Percentiles rank a stretch among this genome's conserved stretches.
Evolutionary conservation across 1,284 basidiomycete species (phyloP).

Genomic region (Malassezia sympodialis): DNA sequence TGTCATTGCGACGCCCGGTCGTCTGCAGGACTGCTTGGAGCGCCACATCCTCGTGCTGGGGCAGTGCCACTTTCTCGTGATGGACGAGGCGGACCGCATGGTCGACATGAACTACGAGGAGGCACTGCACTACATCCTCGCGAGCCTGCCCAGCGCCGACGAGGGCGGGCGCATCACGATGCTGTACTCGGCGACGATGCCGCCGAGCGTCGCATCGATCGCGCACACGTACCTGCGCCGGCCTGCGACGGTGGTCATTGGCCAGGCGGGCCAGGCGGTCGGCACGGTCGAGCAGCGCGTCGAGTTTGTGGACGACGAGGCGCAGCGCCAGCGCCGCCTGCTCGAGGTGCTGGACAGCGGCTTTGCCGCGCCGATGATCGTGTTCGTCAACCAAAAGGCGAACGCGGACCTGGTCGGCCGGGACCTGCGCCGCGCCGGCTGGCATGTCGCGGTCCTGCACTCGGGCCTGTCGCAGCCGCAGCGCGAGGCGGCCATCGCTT

Average conservation of each 20-base stretch:
- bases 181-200: constrained; percentile 99
- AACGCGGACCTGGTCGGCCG: constrained; percentile 91
- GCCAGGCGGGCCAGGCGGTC: constrained; percentile 91
- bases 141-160: constrained; percentile 70
- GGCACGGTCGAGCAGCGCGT: constrained; percentile 94
- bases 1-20: constrained; percentile 93
- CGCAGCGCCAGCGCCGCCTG: constrained; percentile 84
- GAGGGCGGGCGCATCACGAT: constrained; percentile 47
- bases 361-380: constrained; percentile 83
- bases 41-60: constrained; percentile 85
- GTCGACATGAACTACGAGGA: constrained; percentile 92
- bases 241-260: constrained; percentile 91
- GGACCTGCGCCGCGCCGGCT: constrained; percentile 75
- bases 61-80: constrained; percentile 93
- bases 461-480: constrained; percentile 96
- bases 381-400: constrained; percentile 99
- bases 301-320: constrained; percentile 82
- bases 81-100: constrained; percentile 99
- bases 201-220: constrained; percentile 82
- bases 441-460: constrained; percentile 78
- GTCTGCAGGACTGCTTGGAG: constrained; percentile 93
- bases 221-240: constrained; percentile 84
- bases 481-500: constrained; percentile 78
- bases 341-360: constrained; percentile 79
- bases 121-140: constrained; percentile 87